Base-by-base conservation (phyloP, 1,284 basidiomycete species). In the Coniferiporia sulphurascens region DNA sequence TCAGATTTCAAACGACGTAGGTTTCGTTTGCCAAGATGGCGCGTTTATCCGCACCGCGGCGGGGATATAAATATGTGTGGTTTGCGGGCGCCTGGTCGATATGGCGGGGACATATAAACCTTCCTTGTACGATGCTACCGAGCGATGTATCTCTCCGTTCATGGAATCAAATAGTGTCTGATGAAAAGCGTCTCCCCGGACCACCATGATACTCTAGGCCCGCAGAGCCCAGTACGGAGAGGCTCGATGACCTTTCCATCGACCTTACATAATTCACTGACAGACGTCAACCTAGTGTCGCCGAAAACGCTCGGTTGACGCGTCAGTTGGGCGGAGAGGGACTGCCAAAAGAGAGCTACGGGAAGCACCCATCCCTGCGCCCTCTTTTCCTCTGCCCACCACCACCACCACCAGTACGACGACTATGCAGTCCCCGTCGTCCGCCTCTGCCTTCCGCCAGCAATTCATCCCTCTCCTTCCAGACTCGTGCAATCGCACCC, bases 11-110 rank as follows among this genome's bases (percentile, higher is more conserved):
- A 79, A 68, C 46, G 76, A 83, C 63, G 77, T 83, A 8, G 82
- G 81, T 3, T 83, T 84, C 68, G 76, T 77, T 59, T 84, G 82
- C 65, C 76, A 73, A 76, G 67, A 82, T 66, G 81, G 82, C 0
- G 65, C 66, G 7, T 84, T 76, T 64, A 65, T 78, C 21, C 73
- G 66, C 12, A 71, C 71, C 6, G 55, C 19, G 4, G 61, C 54
- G 17, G 65, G 64, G 19, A 58, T 50, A 44, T 50, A 45, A n/a
- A 34, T 46, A 22, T 48, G 46, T 46, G 19, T 48, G 21, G 15
- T 45, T 49, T 56, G 27, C 34, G 45, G 34, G 34, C 36, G 46
- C 45, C 45, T 38, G 27, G 27, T 27, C 27, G 27, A 27, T 56
- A 44, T 56, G n/a, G n/a, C n/a, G n/a, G n/a, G n/a, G n/a, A n/a